Conservation (phyloP, 129 eudicot genomes). For the Oenanthe sinensis region DNA sequence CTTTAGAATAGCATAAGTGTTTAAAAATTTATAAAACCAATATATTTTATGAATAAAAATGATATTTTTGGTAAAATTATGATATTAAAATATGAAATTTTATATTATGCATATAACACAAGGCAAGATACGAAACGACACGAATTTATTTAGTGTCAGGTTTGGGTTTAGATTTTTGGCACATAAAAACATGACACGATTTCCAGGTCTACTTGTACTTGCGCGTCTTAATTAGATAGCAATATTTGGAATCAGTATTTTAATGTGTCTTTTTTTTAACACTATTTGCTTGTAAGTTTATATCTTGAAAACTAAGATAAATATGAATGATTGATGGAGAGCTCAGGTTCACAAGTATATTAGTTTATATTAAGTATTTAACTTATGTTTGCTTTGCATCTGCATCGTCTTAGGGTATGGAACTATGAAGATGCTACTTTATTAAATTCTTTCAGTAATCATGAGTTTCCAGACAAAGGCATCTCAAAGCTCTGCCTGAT, state of each 20-base stretch:
- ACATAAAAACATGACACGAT: too few species aligned
- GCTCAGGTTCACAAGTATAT: background rate
- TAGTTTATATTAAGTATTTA: background rate
- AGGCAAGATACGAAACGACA: too few species aligned
- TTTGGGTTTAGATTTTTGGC: too few species aligned
- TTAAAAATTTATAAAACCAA: too few species aligned
- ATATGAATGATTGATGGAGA: background rate
- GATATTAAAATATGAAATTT: too few species aligned
- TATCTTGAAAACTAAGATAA: background rate
- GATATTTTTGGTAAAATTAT: too few species aligned
- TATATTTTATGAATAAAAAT: too few species aligned
- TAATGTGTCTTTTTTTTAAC: background rate
- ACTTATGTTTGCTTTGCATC: slow-evolving; percentile 4
- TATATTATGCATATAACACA: too few species aligned
- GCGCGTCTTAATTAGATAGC: background rate
- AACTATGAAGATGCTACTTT: slow-evolving; percentile 86
- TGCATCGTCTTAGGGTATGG: slow-evolving; percentile 55
- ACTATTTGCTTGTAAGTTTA: background rate
- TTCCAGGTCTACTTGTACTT: background rate
- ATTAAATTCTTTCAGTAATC: slow-evolving; percentile 73
- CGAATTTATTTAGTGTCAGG: too few species aligned
- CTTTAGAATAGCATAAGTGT: too few species aligned
- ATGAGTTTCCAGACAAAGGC: slow-evolving; percentile 80
- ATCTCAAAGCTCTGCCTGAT: slow-evolving; percentile 81
- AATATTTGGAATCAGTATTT: background rate